phyloP scores from a whole-genome alignment of 208 protist genomes.

The Angomonas desouzai region DNA sequence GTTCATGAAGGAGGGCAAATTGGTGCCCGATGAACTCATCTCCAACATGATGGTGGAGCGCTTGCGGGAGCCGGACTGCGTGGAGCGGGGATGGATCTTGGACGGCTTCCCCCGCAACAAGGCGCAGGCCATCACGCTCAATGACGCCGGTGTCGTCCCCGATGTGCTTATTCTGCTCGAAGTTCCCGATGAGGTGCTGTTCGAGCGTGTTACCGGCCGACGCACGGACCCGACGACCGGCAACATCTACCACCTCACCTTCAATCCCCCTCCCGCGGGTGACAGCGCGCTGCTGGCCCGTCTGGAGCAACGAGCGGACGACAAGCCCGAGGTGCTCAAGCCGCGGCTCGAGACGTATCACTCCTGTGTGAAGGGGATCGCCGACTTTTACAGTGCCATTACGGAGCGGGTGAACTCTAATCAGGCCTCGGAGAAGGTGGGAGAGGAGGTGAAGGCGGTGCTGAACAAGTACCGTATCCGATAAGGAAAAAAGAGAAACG shows the following conservation, averaged over 20 bases:
- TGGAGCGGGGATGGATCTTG: slow-evolving; percentile 84
- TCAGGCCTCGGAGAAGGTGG: slow-evolving; percentile 30
- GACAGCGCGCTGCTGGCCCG: slow-evolving; percentile 67
- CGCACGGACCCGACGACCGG: slow-evolving; percentile 84
- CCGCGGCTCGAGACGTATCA: slow-evolving; percentile 76
- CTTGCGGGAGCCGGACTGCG: slow-evolving; percentile 60
- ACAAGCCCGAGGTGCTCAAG: slow-evolving; percentile 62
- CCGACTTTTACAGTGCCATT: slow-evolving; percentile 63
- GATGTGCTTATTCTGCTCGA: slow-evolving; percentile 72
- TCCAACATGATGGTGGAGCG: slow-evolving; percentile 60
- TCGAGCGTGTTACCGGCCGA: slow-evolving; percentile 77
- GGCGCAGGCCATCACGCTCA: slow-evolving; percentile 72
- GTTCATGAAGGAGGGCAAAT: slow-evolving; percentile 60
- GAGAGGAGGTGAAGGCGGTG: slow-evolving; percentile 32
- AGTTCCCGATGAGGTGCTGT: slow-evolving; percentile 63
- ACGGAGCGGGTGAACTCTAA: slow-evolving; percentile 50
- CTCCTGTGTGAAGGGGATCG: slow-evolving; percentile 42
- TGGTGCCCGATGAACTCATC: slow-evolving; percentile 80
- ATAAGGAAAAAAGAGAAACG: slow-evolving; percentile 4
- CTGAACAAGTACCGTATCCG: slow-evolving; percentile 23
- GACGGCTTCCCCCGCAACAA: slow-evolving; percentile 89
- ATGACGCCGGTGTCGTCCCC: slow-evolving; percentile 57
- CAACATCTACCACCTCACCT: slow-evolving; percentile 84
- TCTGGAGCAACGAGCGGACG: slow-evolving; percentile 82
- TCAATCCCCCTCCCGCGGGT: slow-evolving; percentile 76